Conservation (phyloP, 495 filamentous ascomycete species). For the Parachaetomium inaequale region DNA sequence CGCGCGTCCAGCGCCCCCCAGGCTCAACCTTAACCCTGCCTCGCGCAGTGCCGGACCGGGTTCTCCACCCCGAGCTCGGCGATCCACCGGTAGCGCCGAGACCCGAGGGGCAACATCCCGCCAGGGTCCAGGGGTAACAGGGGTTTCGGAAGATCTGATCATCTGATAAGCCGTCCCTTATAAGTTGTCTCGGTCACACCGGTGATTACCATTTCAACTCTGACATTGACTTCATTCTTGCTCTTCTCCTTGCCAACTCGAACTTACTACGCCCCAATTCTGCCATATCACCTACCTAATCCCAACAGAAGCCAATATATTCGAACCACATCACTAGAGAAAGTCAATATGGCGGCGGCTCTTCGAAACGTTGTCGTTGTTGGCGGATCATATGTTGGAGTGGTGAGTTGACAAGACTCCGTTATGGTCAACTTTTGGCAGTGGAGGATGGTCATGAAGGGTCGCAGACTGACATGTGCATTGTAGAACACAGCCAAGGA, state of each 20-base stretch:
- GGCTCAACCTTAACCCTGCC: slow-evolving; percentile 9
- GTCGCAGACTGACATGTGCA: background rate
- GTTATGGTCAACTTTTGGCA: background rate
- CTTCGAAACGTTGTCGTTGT: slow-evolving; percentile 29
- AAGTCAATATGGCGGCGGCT: slow-evolving; percentile 6
- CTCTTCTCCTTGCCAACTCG: too few species aligned
- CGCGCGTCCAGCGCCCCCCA: too few species aligned
- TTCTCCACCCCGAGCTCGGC: background rate
- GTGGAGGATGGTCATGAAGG: too few species aligned
- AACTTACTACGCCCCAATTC: too few species aligned
- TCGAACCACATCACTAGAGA: background rate
- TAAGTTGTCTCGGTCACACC: background rate
- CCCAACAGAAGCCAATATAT: too few species aligned
- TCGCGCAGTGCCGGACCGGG: background rate
- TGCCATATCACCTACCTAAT: too few species aligned
- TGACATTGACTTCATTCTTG: background rate
- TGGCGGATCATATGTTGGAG: slow-evolving; percentile 30
- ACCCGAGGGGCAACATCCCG: slow-evolving; percentile 4
- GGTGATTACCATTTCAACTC: background rate
- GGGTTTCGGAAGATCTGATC: background rate
- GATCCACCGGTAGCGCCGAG: slow-evolving; percentile 12
- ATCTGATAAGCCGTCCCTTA: slow-evolving; percentile 2
- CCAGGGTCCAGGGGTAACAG: background rate
- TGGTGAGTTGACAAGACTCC: slow-evolving; percentile 17
- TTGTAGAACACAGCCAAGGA: slow-evolving; percentile 27